phyloP scores from a whole-genome alignment of 2,329 filamentous ascomycete species.

The Myotisia sp. region DNA sequence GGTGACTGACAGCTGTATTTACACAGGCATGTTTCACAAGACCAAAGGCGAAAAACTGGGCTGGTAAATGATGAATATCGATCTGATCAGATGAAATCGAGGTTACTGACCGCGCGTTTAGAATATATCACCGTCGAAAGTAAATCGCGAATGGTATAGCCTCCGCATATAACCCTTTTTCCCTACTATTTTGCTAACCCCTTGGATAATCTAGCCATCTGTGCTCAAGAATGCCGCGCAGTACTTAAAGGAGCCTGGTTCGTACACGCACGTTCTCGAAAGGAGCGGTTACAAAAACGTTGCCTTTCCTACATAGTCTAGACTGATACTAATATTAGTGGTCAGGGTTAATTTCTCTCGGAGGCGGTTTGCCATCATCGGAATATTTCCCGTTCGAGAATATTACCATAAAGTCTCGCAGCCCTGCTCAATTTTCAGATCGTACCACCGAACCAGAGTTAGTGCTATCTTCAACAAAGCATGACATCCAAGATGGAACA shows the following conservation, averaged over 20 bases:
- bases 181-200: neutral
- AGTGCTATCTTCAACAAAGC: conserved; percentile 58
- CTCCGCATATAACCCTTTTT: neutral
- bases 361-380: conserved; percentile 76
- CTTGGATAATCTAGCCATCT: conserved; percentile 40
- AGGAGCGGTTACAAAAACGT: neutral
- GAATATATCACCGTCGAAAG: conserved; percentile 50
- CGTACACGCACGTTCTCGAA: neutral
- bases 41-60: conserved; percentile 68
- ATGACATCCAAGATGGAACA: conserved; percentile 57
- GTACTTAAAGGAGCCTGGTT: conserved; percentile 60
- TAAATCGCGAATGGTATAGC: conserved; percentile 31
- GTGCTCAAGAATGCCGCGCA: conserved; percentile 73
- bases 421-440: conserved; percentile 55
- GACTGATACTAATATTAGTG: conserved; percentile 4
- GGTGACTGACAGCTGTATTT: conserved; percentile 9
- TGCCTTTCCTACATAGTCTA: neutral
- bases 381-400: conserved; percentile 87
- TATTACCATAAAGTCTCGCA: conserved; percentile 59
- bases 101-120: conserved; percentile 13
- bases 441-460: conserved; percentile 48
- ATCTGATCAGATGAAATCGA: too few relatives aligned
- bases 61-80: conserved; percentile 44
- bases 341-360: conserved; percentile 65
- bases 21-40: conserved; percentile 39